phyloP scores from a whole-genome alignment of 2,329 filamentous ascomycete species.

The Alternaria solani region DNA sequence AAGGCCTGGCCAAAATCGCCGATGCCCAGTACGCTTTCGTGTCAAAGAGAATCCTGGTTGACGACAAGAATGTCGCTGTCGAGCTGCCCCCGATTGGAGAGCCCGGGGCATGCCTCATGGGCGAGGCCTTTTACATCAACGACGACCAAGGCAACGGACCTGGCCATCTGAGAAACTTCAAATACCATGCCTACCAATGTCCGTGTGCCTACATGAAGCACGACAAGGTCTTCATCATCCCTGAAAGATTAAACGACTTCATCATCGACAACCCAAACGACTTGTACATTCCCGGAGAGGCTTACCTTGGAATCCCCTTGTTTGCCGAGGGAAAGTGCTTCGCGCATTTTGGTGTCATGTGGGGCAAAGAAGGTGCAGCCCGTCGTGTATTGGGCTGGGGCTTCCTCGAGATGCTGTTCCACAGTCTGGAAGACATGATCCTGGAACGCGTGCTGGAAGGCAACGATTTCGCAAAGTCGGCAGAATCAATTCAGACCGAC shows the following conservation, averaged over 20 bases:
- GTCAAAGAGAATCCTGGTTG: slow-evolving; percentile 68
- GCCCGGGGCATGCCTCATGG: slow-evolving; percentile 69
- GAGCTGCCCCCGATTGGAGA: slow-evolving; percentile 69
- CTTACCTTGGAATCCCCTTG: slow-evolving; percentile 72
- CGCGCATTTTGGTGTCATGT: slow-evolving; percentile 76
- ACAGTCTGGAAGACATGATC: slow-evolving; percentile 73
- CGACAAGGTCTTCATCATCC: slow-evolving; percentile 74
- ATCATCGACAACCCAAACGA: slow-evolving; percentile 68
- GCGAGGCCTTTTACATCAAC: slow-evolving; percentile 71
- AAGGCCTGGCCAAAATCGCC: slow-evolving; percentile 69
- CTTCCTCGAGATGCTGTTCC: slow-evolving; percentile 72
- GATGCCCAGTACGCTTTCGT: slow-evolving; percentile 74
- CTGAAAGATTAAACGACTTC: slow-evolving; percentile 67
- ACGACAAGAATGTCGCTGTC: slow-evolving; percentile 65
- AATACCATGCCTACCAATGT: slow-evolving; percentile 70
- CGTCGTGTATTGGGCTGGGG: slow-evolving; percentile 68
- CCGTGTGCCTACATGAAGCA: slow-evolving; percentile 75
- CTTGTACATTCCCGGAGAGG: slow-evolving; percentile 68
- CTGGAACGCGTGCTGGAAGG: slow-evolving; percentile 65
- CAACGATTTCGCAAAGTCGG: slow-evolving; percentile 52
- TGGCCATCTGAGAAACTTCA: slow-evolving; percentile 66
- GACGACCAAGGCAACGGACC: slow-evolving; percentile 61
- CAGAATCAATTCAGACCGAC: slow-evolving; percentile 30
- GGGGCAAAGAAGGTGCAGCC: slow-evolving; percentile 68
- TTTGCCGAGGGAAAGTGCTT: slow-evolving; percentile 72